phyloP scores from a whole-genome alignment of 2,329 filamentous ascomycete genomes.

The Sclerotiophoma versabilis region DNA sequence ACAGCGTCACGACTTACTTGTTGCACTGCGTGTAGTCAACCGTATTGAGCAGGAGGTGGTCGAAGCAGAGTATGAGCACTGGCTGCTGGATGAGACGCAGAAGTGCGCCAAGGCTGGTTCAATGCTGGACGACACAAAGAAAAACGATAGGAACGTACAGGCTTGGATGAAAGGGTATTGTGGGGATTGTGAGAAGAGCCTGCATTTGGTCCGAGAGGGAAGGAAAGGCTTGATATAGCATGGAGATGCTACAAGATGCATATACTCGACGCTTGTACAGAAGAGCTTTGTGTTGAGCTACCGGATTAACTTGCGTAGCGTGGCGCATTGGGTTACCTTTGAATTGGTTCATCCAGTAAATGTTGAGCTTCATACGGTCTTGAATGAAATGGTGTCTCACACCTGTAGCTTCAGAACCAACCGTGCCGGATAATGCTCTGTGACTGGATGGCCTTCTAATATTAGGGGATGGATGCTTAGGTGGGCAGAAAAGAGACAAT shows the following conservation, averaged over 20 bases:
- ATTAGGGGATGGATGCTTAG: too few species aligned
- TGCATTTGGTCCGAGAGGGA: constrained; percentile 18
- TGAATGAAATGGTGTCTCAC: too few species aligned
- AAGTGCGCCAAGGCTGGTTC: constrained; percentile 72
- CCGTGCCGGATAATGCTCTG: too few species aligned
- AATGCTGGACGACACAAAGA: constrained; percentile 53
- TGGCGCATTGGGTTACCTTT: too few species aligned
- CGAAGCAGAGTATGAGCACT: constrained; percentile 89
- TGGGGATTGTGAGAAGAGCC: constrained; percentile 61
- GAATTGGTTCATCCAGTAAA: too few species aligned
- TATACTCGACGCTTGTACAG: too few species aligned
- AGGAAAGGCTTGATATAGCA: constrained; percentile 16
- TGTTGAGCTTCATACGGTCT: too few species aligned
- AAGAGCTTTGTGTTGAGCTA: too few species aligned
- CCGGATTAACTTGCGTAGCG: too few species aligned
- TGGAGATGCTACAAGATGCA: not conserved
- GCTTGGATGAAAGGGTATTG: constrained; percentile 69
- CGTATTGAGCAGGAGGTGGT: constrained; percentile 86
- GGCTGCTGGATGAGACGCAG: constrained; percentile 79
- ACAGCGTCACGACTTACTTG: constrained; percentile 88
- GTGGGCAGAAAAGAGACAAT: too few species aligned
- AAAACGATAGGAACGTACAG: constrained; percentile 55
- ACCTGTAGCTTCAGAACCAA: too few species aligned
- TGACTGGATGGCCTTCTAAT: too few species aligned
- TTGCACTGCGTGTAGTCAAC: constrained; percentile 90